Evolutionary conservation across 352 stramenopile species (phyloP), one percentile per base, ranked within the genome.

Genomic region (Pythium phragmiticola): DNA sequence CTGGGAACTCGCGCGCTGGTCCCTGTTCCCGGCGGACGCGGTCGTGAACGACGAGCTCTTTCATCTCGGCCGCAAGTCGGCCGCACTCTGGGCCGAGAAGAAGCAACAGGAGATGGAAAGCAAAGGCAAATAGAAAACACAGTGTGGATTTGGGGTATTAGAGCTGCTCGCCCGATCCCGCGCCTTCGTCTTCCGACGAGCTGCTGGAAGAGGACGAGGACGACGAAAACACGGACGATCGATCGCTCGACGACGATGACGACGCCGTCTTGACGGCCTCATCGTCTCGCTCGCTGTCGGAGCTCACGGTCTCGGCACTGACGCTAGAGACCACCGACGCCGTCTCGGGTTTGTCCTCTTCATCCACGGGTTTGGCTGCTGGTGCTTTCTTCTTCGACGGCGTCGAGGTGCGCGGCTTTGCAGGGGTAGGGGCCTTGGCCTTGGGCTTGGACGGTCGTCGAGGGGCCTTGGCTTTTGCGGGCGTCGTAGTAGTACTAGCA

Each of bases 41-140:
- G 41, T 72, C 16, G 72, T 90, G 49, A 69, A 92, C 37, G 84
- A 94, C 60, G 60, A 91, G 33, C 66, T 94, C 6, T 91, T 88
- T 36, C 70, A 83, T 17, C 61, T 79, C 42, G 86, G 86, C 16
- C 72, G 77, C 30, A 76, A 76, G 47, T 73, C 74, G 14, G 78
- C 81, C 11, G 64, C 58, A 16, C 54, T 88, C 8, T 92, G 84
- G 84, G 60, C 63, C 5, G 59, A 83, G 43, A 69, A 65, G 21
- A 26, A 57, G 41, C 49, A 45, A 17, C 49, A 56, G n/a, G 16
- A 14, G 16, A 46, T 46, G 39, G 39, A 46, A 46, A 46, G 11
- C 11, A 13, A 39, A 39, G 26, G 26, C 26, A 30, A 30, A 30
- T 30, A 30, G 26, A 30, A 0, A 30, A 30, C 26, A 30, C 11